phyloP scores from a whole-genome alignment of 2,329 filamentous ascomycete species.

The Podosphaera aphanis region DNA sequence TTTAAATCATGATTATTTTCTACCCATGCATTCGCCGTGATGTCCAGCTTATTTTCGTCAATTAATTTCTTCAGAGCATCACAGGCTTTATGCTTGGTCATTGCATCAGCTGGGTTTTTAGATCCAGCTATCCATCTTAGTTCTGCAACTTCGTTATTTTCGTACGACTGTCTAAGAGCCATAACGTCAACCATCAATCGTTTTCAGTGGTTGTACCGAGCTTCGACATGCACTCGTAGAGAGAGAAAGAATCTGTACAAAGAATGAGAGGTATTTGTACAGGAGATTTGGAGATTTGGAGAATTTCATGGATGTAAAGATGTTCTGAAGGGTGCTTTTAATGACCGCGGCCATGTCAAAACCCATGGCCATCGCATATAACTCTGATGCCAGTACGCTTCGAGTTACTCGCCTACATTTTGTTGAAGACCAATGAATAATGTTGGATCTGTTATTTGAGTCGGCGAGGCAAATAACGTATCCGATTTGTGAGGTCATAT shows the following conservation, averaged over 20 bases:
- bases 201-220: slow-evolving; percentile 1
- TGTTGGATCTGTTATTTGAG: background rate
- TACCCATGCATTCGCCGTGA: background rate
- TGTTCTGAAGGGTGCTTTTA: background rate
- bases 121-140: background rate
- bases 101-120: background rate
- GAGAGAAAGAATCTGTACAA: slow-evolving; percentile 1
- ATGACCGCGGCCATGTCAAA: slow-evolving; percentile 2
- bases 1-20: background rate
- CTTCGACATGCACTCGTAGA: slow-evolving; percentile 1
- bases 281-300: background rate
- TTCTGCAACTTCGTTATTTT: background rate
- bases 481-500: background rate
- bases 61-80: background rate
- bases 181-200: background rate
- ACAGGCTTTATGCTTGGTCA: background rate
- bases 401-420: slow-evolving; percentile 3
- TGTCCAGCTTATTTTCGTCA: background rate
- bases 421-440: background rate
- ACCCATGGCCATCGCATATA: slow-evolving; percentile 3
- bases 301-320: background rate
- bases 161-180: background rate
- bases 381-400: background rate
- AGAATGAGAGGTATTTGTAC: background rate
- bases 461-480: background rate